A percentile compares a stretch with the other conserved stretches of the same genome.
These are phyloP conservation scores for Acanthochlamys bracteata DNA, from an alignment of 106 monocot genomes.

Conservation along the genomic window DNA sequence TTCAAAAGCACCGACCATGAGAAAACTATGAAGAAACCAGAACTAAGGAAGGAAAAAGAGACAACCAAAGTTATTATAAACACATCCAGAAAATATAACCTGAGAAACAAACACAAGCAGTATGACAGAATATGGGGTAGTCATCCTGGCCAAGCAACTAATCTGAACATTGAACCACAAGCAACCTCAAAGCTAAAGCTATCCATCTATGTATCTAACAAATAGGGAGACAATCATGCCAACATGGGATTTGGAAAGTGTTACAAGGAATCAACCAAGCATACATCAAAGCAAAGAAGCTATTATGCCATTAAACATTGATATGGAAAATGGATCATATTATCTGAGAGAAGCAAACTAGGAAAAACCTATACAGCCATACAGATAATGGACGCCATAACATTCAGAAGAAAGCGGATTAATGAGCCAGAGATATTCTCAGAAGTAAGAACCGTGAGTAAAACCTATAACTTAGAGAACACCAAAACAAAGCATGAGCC, in stretches of 20 bases:
- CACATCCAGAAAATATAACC: neutral
- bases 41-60: neutral
- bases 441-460: too few relatives aligned
- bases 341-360: too few relatives aligned
- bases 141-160: neutral
- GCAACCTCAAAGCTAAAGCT: neutral
- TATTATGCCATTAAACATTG: too few relatives aligned
- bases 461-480: too few relatives aligned
- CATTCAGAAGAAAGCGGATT: too few relatives aligned
- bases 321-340: too few relatives aligned
- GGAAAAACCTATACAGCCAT: too few relatives aligned
- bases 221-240: neutral
- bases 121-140: neutral
- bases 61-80: too few relatives aligned
- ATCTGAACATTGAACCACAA: neutral
- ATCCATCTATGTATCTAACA: neutral
- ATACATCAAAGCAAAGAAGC: too few relatives aligned
- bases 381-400: too few relatives aligned
- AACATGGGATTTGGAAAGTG: neutral
- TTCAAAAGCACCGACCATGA: neutral
- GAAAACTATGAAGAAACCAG: neutral
- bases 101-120: neutral
- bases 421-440: too few relatives aligned
- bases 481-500: too few relatives aligned
- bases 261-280: neutral